phyloP scores from a whole-genome alignment of 768 basidiomycete genomes.

The Agaricus blazei region DNA sequence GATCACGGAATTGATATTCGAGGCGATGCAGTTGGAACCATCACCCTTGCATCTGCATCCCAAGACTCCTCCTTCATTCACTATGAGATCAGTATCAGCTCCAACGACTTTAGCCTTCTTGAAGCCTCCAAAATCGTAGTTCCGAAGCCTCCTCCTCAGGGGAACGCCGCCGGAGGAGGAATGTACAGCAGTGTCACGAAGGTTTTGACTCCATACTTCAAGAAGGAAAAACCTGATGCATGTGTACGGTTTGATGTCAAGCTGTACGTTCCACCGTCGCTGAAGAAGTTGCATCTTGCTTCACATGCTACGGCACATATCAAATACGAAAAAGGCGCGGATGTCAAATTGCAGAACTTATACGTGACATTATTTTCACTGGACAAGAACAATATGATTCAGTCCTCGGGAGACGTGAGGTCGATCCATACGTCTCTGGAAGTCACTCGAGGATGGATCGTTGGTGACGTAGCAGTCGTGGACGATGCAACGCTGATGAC shows the following conservation, averaged over 20 bases:
- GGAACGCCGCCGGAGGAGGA: constrained; percentile 7
- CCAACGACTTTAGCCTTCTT: constrained; percentile 36
- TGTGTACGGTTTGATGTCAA: constrained; percentile 56
- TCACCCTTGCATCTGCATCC: constrained; percentile 41
- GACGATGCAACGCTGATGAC: constrained; percentile 37
- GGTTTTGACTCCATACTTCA: constrained; percentile 30
- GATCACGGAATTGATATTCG: constrained; percentile 44
- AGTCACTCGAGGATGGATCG: constrained; percentile 51
- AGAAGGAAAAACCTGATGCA: constrained; percentile 13
- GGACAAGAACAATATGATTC: constrained; percentile 38
- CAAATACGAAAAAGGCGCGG: constrained; percentile 39
- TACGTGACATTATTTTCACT: constrained; percentile 37
- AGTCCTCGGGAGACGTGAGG: constrained; percentile 35
- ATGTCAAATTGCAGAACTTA: constrained; percentile 37
- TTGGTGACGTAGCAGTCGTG: constrained; percentile 49
- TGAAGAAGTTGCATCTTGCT: constrained; percentile 43
- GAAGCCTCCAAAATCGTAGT: constrained; percentile 30
- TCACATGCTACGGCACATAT: constrained; percentile 43
- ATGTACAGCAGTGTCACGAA: constrained; percentile 30
- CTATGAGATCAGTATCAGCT: constrained; percentile 44
- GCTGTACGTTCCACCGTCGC: constrained; percentile 42
- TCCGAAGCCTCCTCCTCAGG: constrained; percentile 27
- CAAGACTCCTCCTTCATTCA: constrained; percentile 35
- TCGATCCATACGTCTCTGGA: constrained; percentile 38
- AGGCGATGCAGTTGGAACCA: constrained; percentile 46